phyloP scores from a whole-genome alignment of 2,329 filamentous ascomycete species.

The Ophiostoma sp. region DNA sequence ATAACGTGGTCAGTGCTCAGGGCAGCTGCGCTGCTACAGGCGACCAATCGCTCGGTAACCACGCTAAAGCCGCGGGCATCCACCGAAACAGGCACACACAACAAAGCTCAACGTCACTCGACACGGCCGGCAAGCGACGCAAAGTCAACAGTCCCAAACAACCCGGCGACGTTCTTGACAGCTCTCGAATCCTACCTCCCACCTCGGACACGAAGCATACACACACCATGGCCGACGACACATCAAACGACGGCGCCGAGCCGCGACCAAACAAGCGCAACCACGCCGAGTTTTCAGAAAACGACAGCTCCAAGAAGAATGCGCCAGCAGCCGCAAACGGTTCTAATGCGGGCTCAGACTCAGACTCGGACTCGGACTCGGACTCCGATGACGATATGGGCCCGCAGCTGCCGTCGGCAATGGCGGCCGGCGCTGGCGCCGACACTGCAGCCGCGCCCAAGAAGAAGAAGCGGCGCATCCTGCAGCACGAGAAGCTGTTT shows the following conservation, averaged over 20 bases:
- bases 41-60: not conserved
- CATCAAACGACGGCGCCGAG: conserved; percentile 33
- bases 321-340: conserved; percentile 14
- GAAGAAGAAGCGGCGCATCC: conserved; percentile 86
- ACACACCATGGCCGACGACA: conserved; percentile 24
- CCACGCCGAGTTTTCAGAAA: conserved; percentile 50
- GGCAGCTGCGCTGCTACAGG: not conserved
- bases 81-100: not conserved
- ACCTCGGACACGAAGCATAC: not conserved
- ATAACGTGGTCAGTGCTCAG: not conserved
- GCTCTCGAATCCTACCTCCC: not conserved
- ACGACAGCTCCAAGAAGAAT: conserved; percentile 34
- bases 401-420: conserved; percentile 73
- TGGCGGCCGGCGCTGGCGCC: conserved; percentile 35
- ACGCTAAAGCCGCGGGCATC: not conserved
- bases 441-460: conserved; percentile 59
- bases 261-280: conserved; percentile 48
- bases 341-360: conserved; percentile 16
- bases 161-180: not conserved
- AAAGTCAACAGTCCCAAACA: not conserved
- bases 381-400: conserved; percentile 84
- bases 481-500: conserved; percentile 94
- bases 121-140: not conserved
- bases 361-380: conserved; percentile 25
- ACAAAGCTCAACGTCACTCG: conserved; percentile 3